Base-by-base conservation (phyloP, 148 eudicot genomes). In the Mesembryanthemum crystallinum region DNA sequence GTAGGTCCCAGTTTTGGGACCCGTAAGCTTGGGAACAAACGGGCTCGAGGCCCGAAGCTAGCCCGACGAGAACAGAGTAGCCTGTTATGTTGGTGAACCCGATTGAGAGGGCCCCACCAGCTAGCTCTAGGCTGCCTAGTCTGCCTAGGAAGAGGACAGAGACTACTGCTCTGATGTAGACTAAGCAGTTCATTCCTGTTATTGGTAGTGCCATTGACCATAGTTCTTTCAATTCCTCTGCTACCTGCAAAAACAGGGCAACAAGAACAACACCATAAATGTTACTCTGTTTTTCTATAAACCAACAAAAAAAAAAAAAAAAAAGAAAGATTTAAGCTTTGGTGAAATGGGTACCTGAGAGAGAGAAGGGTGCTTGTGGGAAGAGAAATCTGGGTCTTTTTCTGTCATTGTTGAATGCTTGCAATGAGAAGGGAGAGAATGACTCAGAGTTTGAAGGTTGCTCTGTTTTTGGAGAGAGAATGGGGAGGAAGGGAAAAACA, bases 71-170 rank as follows among this genome's bases (percentile, higher is more conserved):
- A 29, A 96, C 94, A 7, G 98, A 96, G 85, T 89, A 92, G 58
- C 99, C 99, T 10, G 99, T 96, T 58, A 96, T 92, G 88, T 96
- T 96, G 0, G 99, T 91, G 83, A 96, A 92, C 6, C 98, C 98
- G 29, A 92, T 85, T 33, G 98, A 89, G 51, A 96, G 97, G 24
- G 97, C 90, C 8, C 99, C 99, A 21, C 99, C 99, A 15, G 98
- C 99, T 3, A 96, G 81, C 76, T 92, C 94, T 1, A 92, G 77
- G 67, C 93, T 86, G 0, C 99, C 99, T 37, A 96, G 84, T 8
- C 92, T 58, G 30, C 99, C 99, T 33, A 96, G n/a, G 71, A 96
- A 96, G 5, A 92, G 85, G 47, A 92, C 93, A 1, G 98, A 91
- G 0, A 92, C 97, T 1, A 89, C 91, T 1, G 90, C 88, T 55